Evolutionary conservation across 768 basidiomycete species (phyloP), one percentile per base, ranked within the genome.

Genomic region (Lactarius deliciosus): DNA sequence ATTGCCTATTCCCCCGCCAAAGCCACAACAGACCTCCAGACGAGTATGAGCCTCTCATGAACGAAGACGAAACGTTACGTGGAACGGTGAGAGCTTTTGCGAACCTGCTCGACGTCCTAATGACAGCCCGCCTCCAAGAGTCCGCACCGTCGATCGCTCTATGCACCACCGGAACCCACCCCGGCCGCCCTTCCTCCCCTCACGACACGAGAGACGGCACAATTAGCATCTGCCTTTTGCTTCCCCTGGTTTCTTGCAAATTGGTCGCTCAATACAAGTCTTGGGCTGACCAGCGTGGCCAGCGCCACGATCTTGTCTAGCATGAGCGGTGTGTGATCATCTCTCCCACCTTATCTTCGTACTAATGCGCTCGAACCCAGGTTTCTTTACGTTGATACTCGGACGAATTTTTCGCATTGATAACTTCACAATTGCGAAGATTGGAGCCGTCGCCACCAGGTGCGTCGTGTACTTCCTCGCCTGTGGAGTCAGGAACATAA

Each of bases 171-270:
- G 20, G 56, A 34, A 53, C 69, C 68, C 18, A 53, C 64, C n/a
- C 38, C 61, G 18, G 34, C 43, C 6, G 28, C 20, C 61, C 57
- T 76, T 40, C 73, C 76, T 1, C 85, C 83, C 38, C 76, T 95
- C 40, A 88, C 88, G 1, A 76, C 77, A 3, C 74, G 74, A 55
- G 88, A 97, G 77, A 98, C 97, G 0, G 87, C 88, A 8, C 76
- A 83, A 45, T 81, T 99, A 15, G 93, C 96, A 5, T 79, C 85
- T 6, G 77, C 82, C 60, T 98, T 98, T 76, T 94, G 90, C 75
- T 82, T 92, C 65, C 79, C 96, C 41, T 99, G 96, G 94, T 97
- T 99, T 73, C 80, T 87, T 43, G 96, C 96, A 15, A 98, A 98
- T 73, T 98, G 95, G 93, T 76, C 87, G 13, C 79, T 96, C 36